Conservation (phyloP, 1,139 yeast genomes). For the Saccharomyces hybrid region DNA sequence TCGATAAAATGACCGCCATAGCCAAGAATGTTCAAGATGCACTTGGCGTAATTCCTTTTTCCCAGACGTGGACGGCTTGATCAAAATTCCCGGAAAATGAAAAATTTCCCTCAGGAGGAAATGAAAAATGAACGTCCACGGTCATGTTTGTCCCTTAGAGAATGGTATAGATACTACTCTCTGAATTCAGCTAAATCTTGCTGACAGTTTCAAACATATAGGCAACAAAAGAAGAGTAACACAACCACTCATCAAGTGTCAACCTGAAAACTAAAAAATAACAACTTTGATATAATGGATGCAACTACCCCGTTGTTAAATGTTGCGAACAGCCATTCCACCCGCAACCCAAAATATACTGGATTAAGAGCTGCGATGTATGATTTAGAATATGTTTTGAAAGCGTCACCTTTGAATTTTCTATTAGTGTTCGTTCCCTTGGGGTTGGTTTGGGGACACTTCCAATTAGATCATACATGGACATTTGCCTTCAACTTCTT, state of each 20-base stretch:
- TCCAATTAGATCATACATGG: slow-evolving; percentile 44
- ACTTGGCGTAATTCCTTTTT: neutral
- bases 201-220: no score
- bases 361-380: slow-evolving; percentile 7
- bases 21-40: neutral
- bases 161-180: no score
- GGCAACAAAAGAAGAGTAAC: no score
- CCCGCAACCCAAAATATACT: slow-evolving; percentile 7
- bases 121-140: neutral
- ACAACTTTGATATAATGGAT: slow-evolving; percentile 9
- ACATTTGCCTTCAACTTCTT: slow-evolving; percentile 72
- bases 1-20: neutral
- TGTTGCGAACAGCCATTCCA: slow-evolving; percentile 2
- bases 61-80: neutral
- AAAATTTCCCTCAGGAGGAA: neutral
- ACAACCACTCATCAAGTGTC: neutral
- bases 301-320: slow-evolving; percentile 13
- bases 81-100: neutral
- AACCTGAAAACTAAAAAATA: neutral
- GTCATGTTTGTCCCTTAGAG: neutral
- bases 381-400: slow-evolving; percentile 34
- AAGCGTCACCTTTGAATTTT: slow-evolving; percentile 70
- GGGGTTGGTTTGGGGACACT: slow-evolving; percentile 64
- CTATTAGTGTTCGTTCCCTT: slow-evolving; percentile 77
- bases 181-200: neutral